Percentiles rank a stretch among this genome's conserved stretches.
Evolutionary conservation across 306 rosid species (phyloP).

Genomic region (Dalbergia cultrata): DNA sequence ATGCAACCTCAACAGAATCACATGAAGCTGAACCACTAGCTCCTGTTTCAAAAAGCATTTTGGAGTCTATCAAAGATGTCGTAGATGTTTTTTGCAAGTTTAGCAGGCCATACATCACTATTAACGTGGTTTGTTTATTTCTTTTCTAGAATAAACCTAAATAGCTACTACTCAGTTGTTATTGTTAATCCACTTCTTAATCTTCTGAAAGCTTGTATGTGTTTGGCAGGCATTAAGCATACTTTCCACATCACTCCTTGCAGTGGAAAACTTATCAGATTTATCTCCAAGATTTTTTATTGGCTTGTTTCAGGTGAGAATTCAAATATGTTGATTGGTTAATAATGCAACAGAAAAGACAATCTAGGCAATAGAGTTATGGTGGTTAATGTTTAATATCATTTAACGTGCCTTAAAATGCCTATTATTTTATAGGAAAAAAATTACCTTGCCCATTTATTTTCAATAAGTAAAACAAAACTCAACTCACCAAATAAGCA

Average conservation of each 20-base stretch:
- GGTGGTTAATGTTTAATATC: neutral
- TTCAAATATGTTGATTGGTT: neutral
- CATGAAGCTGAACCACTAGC: constrained; percentile 55
- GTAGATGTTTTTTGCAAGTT: constrained; percentile 68
- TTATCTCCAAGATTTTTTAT: constrained; percentile 69
- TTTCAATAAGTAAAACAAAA: too few relatives aligned
- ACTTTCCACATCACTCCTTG: constrained; percentile 74
- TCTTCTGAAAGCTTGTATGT: neutral
- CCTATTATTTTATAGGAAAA: too few relatives aligned
- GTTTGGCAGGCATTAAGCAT: constrained; percentile 70
- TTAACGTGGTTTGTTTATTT: constrained; percentile 62
- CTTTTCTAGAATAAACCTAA: too few relatives aligned
- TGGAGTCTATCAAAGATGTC: constrained; percentile 44
- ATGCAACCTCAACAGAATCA: constrained; percentile 62
- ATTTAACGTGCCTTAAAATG: too few relatives aligned
- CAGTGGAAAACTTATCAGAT: constrained; percentile 68
- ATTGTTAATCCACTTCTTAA: constrained; percentile 14
- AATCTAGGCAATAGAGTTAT: too few relatives aligned
- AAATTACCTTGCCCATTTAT: too few relatives aligned
- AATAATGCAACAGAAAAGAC: too few relatives aligned
- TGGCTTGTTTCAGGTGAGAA: constrained; percentile 66
- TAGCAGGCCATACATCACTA: constrained; percentile 75
- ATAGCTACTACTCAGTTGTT: too few relatives aligned
- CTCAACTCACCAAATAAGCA: too few relatives aligned
- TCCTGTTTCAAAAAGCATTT: constrained; percentile 45